Percentiles rank a stretch among this genome's conserved stretches.
phyloP scores from a whole-genome alignment of 371 early-diverging fungal genomes.

The Blakeslea trispora region DNA sequence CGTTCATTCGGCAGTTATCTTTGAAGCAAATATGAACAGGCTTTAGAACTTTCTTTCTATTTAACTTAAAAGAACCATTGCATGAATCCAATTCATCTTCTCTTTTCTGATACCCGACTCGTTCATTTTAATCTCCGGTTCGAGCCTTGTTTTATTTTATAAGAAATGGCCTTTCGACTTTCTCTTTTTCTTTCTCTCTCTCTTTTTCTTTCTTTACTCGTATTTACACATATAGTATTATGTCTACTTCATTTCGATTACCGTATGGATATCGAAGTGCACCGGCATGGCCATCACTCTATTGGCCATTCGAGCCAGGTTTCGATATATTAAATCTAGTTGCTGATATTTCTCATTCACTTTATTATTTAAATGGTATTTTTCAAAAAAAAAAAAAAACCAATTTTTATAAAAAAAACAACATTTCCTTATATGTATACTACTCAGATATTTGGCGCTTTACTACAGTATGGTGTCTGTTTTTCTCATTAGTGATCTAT shows the following conservation, averaged over 20 bases:
- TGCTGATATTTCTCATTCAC: constrained; percentile 47
- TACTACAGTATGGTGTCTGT: constrained; percentile 49
- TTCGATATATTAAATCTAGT: constrained; percentile 43
- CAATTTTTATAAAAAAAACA: too few species aligned
- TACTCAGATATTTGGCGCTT: constrained; percentile 50
- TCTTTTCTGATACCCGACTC: too few species aligned
- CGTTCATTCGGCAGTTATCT: too few species aligned
- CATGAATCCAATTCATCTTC: too few species aligned
- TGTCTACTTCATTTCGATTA: constrained; percentile 47
- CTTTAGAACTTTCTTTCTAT: too few species aligned
- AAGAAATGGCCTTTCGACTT: too few species aligned
- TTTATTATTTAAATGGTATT: constrained; percentile 50
- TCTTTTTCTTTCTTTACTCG: not conserved
- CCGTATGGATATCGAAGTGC: constrained; percentile 58
- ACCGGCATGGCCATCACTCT: constrained; percentile 64
- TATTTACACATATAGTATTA: not conserved
- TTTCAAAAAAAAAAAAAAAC: not conserved
- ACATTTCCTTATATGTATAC: not conserved
- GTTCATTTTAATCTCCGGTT: too few species aligned
- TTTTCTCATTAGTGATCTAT: constrained; percentile 46
- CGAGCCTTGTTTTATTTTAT: not conserved
- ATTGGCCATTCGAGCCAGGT: constrained; percentile 60
- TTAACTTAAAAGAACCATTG: too few species aligned
- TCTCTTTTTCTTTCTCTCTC: constrained; percentile 1
- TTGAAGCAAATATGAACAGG: too few species aligned